Base-by-base conservation (phyloP, 345 rosid genomes). In the Eucalyptus microcorys region DNA sequence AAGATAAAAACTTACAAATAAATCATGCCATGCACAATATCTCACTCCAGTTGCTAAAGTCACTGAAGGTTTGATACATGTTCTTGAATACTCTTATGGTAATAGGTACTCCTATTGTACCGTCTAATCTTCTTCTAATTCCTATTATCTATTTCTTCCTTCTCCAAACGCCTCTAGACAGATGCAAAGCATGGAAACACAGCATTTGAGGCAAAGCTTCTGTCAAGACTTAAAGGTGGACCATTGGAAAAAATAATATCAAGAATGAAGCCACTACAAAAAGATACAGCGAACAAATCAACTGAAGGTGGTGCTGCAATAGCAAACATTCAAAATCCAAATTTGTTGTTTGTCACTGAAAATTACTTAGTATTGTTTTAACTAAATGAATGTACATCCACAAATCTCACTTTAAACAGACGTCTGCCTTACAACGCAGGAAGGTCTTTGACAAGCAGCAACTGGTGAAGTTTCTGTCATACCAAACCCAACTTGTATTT, bases 391-490 rank as follows among this genome's bases (percentile, higher is more conserved):
- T 5, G 15, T 13, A 61, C 7, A 61, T 27, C 68, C 68, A 61
- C 68, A 30, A 61, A 27, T 61, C 17, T 61, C 68, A 61, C 34
- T 27, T 61, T 61, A 61, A 61, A 61, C 16, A 27, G 68, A 61
- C 11, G 30, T 34, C 37, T 71, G 19, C 86, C 96, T 90, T 95
- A 97, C 99, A 93, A 96, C 96, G 88, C 91, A 92, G 88, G 49
- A 87, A 57, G 89, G 92, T 88, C 93, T 94, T 86, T 98, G 96
- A 42, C 92, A 95, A 93, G 98, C 93, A 84, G 94, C 86, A 87
- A 97, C 98, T 32, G 99, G 99, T 85, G 99, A 96, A 87, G 97
- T 91, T 92, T 97, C 99, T 22, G 99, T 96, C 92, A 97, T 92
- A 87, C 98, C 99, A 89, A 96, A 97, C 32, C 99, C 99, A 91